Percentiles rank a stretch among this genome's conserved stretches.
phyloP scores from a whole-genome alignment of 1,284 basidiomycete genomes.

The Pisolithus thermaeus region DNA sequence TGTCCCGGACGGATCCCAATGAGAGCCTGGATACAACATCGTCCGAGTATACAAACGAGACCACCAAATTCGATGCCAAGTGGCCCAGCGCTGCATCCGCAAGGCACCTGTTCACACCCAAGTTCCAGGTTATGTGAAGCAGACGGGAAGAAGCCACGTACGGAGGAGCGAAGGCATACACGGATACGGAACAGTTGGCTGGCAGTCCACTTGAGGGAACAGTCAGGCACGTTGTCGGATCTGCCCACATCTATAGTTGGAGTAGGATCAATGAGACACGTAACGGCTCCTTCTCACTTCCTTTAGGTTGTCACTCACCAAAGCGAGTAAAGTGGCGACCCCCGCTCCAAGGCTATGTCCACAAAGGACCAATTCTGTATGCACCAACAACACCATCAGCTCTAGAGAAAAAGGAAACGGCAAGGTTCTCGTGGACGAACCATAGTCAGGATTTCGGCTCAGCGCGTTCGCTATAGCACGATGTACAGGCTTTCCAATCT shows the following conservation, averaged over 20 bases:
- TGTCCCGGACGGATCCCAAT: conserved; percentile 71
- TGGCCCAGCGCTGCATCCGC: conserved; percentile 51
- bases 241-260: conserved; percentile 72
- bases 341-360: conserved; percentile 90
- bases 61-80: conserved; percentile 55
- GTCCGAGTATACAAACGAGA: conserved; percentile 76
- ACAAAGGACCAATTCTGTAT: conserved; percentile 62
- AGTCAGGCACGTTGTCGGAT: conserved; percentile 69
- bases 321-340: conserved; percentile 69
- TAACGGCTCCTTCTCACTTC: not conserved
- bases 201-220: conserved; percentile 69
- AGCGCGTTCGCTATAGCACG: conserved; percentile 68
- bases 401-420: conserved; percentile 8
- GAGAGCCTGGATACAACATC: conserved; percentile 78
- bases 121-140: not conserved
- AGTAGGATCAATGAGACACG: conserved; percentile 1
- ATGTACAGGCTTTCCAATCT: conserved; percentile 70
- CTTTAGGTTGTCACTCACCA: conserved; percentile 39
- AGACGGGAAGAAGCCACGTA: conserved; percentile 30
- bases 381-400: not conserved
- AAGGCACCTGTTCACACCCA: conserved; percentile 42
- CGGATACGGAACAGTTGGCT: conserved; percentile 57
- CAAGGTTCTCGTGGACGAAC: conserved; percentile 31
- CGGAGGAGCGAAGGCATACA: conserved; percentile 79
- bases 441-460: conserved; percentile 61